Conservation (phyloP, 768 basidiomycete species). For the Gelatoporia subvermispora region DNA sequence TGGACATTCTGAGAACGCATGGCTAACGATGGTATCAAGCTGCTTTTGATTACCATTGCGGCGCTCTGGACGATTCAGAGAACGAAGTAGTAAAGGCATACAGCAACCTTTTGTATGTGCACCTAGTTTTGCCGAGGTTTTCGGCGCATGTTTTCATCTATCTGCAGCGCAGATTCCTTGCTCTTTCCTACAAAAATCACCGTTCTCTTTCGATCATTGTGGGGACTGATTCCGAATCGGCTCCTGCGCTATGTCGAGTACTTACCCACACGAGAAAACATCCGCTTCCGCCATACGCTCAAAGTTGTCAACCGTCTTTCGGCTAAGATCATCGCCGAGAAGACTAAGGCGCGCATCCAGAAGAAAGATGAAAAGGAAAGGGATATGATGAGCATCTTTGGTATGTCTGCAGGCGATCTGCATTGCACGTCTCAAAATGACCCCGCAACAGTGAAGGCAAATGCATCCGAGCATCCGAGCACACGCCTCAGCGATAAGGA, state of each 20-base stretch:
- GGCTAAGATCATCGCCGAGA: conserved; percentile 17
- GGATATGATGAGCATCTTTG: conserved; percentile 31
- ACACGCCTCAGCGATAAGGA: conserved; percentile 25
- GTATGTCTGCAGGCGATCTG: conserved; percentile 9
- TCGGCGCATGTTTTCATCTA: neutral
- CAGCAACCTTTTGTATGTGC: conserved; percentile 8
- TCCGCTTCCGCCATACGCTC: conserved; percentile 23
- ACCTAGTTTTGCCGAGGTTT: neutral
- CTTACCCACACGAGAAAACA: conserved; percentile 24
- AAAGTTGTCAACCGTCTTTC: conserved; percentile 19
- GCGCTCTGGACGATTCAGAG: conserved; percentile 3
- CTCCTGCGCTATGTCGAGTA: conserved; percentile 22
- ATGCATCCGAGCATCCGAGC: conserved; percentile 23
- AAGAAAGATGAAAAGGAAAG: conserved; percentile 22
- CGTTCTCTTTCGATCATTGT: conserved; percentile 23
- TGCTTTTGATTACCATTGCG: conserved; percentile 4
- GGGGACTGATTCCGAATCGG: conserved; percentile 23
- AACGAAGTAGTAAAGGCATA: conserved; percentile 7
- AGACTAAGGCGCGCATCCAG: conserved; percentile 12
- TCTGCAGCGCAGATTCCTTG: conserved; percentile 18
- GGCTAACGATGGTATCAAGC: neutral
- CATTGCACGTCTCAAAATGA: neutral
- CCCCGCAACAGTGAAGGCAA: conserved; percentile 23
- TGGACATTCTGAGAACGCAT: too few relatives aligned
- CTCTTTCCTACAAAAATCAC: conserved; percentile 17